phyloP scores from a whole-genome alignment of 768 basidiomycete species.

The Lactarius quietus region DNA sequence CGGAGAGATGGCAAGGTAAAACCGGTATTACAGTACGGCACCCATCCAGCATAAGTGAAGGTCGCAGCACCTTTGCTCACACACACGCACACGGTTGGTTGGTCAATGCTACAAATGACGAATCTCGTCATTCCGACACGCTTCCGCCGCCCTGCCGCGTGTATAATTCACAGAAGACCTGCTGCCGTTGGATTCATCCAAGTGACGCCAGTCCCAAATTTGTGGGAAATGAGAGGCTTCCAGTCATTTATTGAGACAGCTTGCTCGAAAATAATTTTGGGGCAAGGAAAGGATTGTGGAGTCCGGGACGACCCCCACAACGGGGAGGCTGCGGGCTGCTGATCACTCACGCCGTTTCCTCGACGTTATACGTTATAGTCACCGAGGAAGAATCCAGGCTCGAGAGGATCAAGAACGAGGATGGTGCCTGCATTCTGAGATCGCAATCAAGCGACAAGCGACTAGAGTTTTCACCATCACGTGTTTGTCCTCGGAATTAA shows the following conservation, averaged over 20 bases:
- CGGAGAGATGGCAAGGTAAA: conserved; percentile 5
- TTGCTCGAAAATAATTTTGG: conserved; percentile 5
- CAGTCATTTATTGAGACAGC: conserved; percentile 7
- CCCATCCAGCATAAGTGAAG: conserved; percentile 4
- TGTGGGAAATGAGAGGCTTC: conserved; percentile 16
- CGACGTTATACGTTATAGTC: conserved; percentile 1
- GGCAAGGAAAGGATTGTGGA: background rate
- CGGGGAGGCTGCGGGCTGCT: background rate
- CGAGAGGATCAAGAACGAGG: conserved; percentile 17
- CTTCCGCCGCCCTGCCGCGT: conserved; percentile 20
- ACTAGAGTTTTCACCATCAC: conserved; percentile 11
- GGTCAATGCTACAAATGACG: conserved; percentile 10
- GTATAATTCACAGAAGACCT: conserved; percentile 19
- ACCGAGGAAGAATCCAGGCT: conserved; percentile 1
- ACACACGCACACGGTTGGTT: background rate
- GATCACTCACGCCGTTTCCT: background rate
- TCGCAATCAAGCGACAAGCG: conserved; percentile 21
- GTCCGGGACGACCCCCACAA: background rate
- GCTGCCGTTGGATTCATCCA: conserved; percentile 14
- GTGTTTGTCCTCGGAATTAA: conserved; percentile 21
- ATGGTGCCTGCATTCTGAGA: conserved; percentile 17
- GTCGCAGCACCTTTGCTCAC: background rate
- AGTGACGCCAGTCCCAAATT: conserved; percentile 6
- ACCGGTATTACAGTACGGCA: conserved; percentile 1
- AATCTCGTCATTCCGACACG: conserved; percentile 19